Evolutionary conservation across 1,284 basidiomycete genomes (phyloP), one percentile per base, ranked within the genome.

Genomic region (Golubevia sp.): DNA sequence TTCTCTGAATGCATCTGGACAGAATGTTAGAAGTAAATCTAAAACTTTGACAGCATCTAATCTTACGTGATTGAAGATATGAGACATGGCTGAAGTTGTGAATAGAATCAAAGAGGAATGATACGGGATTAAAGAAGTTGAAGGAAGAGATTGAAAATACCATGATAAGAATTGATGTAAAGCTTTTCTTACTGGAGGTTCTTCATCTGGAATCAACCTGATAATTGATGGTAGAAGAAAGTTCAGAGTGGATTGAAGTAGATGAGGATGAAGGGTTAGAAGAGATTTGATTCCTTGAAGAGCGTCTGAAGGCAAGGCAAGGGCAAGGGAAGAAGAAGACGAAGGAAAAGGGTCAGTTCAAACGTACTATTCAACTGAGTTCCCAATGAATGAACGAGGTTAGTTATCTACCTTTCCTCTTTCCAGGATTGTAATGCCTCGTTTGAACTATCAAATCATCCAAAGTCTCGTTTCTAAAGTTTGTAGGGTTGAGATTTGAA

Each of bases 11-110:
- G 62, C 85, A 15, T 87, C 86, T 1, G 94, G 92, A 2, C 92
- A 88, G 56, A 87, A 82, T 38, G 91, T 89, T 2, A 98, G 87
- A 38, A 94, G 87, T 15, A 97, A 83, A 75, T 92, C 88, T 56
- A 99, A 85, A 67, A 95, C 88, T 25, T 90, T 89, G 67, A 96
- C 87, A 0, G 94, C 93, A 79, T 98, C 96, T 52, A 97, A 87
- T 7, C 94, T 88, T 63, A 98, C 92, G 74, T 95, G 92, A 7
- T 94, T 93, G 82, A 94, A 96, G 62, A 99, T 97, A 76, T 97
- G 92, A 0, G 93, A 94, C 81, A 97, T 91, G 0, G 93, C 93
- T 2, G 95, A 96, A 1, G 92, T 90, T 0, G 90, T 90, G 83
- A 94, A 97, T 34, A 34, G 11, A 11, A 34, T 34, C 30, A 34